Evolutionary conservation across 2,329 filamentous ascomycete genomes (phyloP).

Genomic region (Fusarium concolor): DNA sequence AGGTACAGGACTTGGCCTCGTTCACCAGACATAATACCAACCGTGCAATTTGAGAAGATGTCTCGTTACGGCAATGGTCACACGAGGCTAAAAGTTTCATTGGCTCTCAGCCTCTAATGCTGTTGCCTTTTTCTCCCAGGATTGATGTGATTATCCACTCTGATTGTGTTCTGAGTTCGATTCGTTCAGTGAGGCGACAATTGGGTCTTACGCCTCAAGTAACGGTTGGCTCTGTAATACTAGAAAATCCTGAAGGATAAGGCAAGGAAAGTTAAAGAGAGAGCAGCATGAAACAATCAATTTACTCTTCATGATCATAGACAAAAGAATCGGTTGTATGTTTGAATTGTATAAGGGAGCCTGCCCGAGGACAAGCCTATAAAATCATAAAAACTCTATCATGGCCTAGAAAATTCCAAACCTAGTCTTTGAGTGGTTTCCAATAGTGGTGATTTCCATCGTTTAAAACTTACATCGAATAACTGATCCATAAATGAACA

Average conservation of each 20-base stretch:
- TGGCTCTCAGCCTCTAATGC: constrained; percentile 2
- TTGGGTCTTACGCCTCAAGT: constrained; percentile 22
- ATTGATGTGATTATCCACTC: constrained; percentile 25
- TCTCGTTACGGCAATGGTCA: not conserved
- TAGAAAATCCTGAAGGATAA: not conserved
- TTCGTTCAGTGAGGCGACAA: constrained; percentile 37
- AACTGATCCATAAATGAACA: constrained; percentile 4
- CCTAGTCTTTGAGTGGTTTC: constrained; percentile 30
- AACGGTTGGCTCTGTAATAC: constrained; percentile 29
- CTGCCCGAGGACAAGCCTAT: constrained; percentile 8
- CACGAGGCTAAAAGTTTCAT: constrained; percentile 16
- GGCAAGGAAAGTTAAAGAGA: not conserved
- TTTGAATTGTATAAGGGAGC: constrained; percentile 5
- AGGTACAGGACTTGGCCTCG: not conserved
- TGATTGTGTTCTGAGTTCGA: constrained; percentile 9
- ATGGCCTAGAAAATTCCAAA: constrained; percentile 24
- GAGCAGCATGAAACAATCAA: not conserved
- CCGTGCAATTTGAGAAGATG: constrained; percentile 4
- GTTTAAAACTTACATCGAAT: constrained; percentile 28
- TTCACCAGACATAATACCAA: constrained; percentile 5
- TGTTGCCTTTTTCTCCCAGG: not conserved
- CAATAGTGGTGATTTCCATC: constrained; percentile 32
- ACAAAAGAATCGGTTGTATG: not conserved
- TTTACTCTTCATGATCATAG: no score
- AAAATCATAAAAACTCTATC: constrained; percentile 29